Evolutionary conservation across 495 filamentous ascomycete species (phyloP).

Genomic region (Penicillium parvum): DNA sequence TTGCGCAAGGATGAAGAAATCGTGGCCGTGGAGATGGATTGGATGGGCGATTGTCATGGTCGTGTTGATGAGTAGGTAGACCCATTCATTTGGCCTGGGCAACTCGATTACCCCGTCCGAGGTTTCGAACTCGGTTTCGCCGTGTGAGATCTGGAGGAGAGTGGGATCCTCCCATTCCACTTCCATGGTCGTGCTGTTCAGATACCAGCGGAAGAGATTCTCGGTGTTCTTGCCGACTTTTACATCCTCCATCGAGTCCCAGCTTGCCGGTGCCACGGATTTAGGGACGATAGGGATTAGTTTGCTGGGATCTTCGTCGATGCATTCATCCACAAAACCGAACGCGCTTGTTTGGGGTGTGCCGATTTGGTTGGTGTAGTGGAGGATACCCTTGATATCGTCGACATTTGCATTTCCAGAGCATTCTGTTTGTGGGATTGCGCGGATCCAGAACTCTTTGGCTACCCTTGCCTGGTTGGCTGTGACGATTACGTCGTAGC

Average conservation of each 20-base stretch:
- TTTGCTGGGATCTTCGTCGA: constrained; percentile 1
- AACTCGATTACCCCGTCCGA: not conserved
- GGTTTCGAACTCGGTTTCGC: constrained; percentile 1
- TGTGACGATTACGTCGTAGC: constrained; percentile 63
- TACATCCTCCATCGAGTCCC: constrained; percentile 7
- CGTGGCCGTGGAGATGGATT: constrained; percentile 21
- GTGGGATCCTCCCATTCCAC: constrained; percentile 13
- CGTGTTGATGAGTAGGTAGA: constrained; percentile 41
- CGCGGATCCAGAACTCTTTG: constrained; percentile 60
- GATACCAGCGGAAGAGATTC: constrained; percentile 10
- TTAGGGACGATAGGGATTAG: constrained; percentile 3
- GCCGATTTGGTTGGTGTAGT: constrained; percentile 31
- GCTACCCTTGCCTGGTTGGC: constrained; percentile 38
- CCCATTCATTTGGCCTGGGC: constrained; percentile 29
- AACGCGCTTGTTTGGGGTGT: too few species aligned
- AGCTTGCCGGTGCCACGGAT: constrained; percentile 9
- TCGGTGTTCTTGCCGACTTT: not conserved
- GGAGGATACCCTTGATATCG: constrained; percentile 52
- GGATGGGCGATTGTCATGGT: constrained; percentile 9
- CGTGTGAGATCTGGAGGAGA: constrained; percentile 11
- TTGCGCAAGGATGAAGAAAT: constrained; percentile 12
- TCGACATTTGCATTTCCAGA: constrained; percentile 33
- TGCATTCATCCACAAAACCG: constrained; percentile 1
- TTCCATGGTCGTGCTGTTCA: constrained; percentile 9
- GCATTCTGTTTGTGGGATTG: constrained; percentile 47